Base-by-base conservation (phyloP, 208 protist species). In the Leishmania tropica region DNA sequence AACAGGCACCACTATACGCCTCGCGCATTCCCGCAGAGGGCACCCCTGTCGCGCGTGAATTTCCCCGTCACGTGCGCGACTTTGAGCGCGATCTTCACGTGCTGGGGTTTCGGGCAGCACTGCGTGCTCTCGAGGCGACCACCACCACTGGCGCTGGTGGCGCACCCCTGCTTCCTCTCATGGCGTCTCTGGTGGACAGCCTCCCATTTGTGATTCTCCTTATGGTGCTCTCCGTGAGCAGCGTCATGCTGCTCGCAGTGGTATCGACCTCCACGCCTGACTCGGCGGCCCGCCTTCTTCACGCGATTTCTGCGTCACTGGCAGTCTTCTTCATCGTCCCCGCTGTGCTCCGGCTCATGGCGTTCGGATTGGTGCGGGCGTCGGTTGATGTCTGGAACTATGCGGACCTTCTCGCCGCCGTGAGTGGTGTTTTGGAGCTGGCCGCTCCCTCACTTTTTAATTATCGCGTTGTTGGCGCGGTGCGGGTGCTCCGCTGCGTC, bases 401-500 rank as follows among this genome's bases (percentile, higher is more conserved):
- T n/a, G 75, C 86, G 54, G 92, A 94, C 58, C 53, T 92, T 15
- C 35, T 83, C 0, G 76, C 79, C 58, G 92, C 76, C 19, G 76
- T 88, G 5, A 88, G 67, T n/a, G 89, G 90, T 60, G 76, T 92
- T 48, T 19, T 90, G 0, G 86, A 92, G 68, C 76, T 92, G 0
- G 85, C 84, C 31, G 78, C 47, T 1, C 80, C 85, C 31, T 24
- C 35, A 3, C 3, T 90, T 0, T 88, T 93, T 35, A 1, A 70
- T 21, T 78, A 81, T 65, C 53, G 74, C 11, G 68, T 85, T 6
- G 88, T 89, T 19, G 84, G 85, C 65, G 51, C 81, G 13, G 45
- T 96, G 19, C 89, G 93, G 21, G 73, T 90, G 64, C 68, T 94
- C 24, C 88, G 91, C 35, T 74, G 79, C 68, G 47, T 89, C 17